Conservation (phyloP, 2,329 filamentous ascomycete species). For the Exserohilum rostratum region DNA sequence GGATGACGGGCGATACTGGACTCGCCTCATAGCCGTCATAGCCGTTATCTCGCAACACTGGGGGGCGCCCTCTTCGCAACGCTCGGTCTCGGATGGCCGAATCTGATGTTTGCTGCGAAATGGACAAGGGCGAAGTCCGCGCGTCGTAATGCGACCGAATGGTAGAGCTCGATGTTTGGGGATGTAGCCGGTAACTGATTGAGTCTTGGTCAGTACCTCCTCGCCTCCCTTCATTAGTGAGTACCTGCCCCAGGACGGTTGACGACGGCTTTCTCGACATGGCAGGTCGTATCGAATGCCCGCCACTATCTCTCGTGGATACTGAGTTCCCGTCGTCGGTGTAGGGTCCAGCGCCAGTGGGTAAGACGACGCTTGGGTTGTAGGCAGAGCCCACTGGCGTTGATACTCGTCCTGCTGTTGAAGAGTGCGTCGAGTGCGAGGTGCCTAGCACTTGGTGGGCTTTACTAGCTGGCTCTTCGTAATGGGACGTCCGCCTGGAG, state of each 20-base stretch:
- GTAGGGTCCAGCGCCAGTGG: constrained; percentile 37
- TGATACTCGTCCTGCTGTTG: constrained; percentile 28
- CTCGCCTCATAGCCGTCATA: constrained; percentile 21
- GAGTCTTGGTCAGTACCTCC: constrained; percentile 39
- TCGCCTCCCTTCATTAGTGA: constrained; percentile 28
- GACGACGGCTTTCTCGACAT: constrained; percentile 45
- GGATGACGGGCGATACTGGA: constrained; percentile 29
- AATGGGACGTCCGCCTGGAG: constrained; percentile 33
- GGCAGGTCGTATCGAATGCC: constrained; percentile 22
- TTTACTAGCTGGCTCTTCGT: constrained; percentile 39
- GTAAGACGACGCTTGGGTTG: constrained; percentile 41
- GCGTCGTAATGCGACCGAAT: constrained; percentile 53
- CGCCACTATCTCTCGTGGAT: constrained; percentile 26
- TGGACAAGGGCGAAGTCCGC: constrained; percentile 46
- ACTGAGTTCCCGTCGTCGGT: constrained; percentile 29
- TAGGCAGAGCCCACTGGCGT: constrained; percentile 37
- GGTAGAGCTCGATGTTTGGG: constrained; percentile 47
- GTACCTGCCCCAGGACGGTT: constrained; percentile 37
- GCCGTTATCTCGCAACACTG: constrained; percentile 24
- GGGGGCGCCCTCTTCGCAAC: constrained; percentile 47
- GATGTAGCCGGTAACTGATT: constrained; percentile 34
- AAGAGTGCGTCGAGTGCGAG: constrained; percentile 35
- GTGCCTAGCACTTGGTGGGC: constrained; percentile 49
- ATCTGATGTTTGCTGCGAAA: constrained; percentile 54
- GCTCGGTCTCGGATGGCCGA: constrained; percentile 54